phyloP scores from a whole-genome alignment of 2,329 filamentous ascomycete genomes.

The Verticillium longisporum region DNA sequence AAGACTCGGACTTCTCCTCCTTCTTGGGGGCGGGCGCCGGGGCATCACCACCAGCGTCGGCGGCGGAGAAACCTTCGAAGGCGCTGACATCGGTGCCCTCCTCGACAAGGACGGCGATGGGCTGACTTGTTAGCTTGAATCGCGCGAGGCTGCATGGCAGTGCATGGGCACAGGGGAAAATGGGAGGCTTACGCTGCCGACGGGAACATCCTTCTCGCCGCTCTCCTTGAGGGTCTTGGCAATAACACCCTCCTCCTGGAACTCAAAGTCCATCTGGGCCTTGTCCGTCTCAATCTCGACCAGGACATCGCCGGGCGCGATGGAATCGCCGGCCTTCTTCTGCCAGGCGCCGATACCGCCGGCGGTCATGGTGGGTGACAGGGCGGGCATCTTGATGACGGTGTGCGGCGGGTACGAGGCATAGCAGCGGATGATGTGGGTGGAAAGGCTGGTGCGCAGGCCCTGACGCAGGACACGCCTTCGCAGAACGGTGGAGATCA shows the following conservation, averaged over 20 bases:
- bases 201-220: slow-evolving; percentile 87
- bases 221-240: slow-evolving; percentile 91
- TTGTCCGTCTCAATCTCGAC: slow-evolving; percentile 99
- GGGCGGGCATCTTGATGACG: slow-evolving; percentile 93
- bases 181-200: slow-evolving; percentile 74
- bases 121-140: slow-evolving; percentile 44
- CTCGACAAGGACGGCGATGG: slow-evolving; percentile 91
- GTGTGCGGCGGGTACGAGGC: slow-evolving; percentile 91
- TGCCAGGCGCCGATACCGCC: slow-evolving; percentile 98
- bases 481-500: slow-evolving; percentile 59
- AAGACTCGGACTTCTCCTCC: slow-evolving; percentile 58
- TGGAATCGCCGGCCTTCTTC: slow-evolving; percentile 87
- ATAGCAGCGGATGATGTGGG: slow-evolving; percentile 56
- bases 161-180: neutral
- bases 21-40: slow-evolving; percentile 58
- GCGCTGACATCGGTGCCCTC: slow-evolving; percentile 81
- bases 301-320: slow-evolving; percentile 87
- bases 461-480: slow-evolving; percentile 52
- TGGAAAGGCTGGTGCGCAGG: slow-evolving; percentile 42
- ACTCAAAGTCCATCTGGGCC: slow-evolving; percentile 99
- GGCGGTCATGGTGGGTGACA: slow-evolving; percentile 95
- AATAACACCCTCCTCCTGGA: slow-evolving; percentile 94
- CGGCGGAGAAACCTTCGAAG: slow-evolving; percentile 81
- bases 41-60: slow-evolving; percentile 82
- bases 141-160: neutral